phyloP scores from a whole-genome alignment of 2,329 filamentous ascomycete species.

The Orbilia brochopaga region DNA sequence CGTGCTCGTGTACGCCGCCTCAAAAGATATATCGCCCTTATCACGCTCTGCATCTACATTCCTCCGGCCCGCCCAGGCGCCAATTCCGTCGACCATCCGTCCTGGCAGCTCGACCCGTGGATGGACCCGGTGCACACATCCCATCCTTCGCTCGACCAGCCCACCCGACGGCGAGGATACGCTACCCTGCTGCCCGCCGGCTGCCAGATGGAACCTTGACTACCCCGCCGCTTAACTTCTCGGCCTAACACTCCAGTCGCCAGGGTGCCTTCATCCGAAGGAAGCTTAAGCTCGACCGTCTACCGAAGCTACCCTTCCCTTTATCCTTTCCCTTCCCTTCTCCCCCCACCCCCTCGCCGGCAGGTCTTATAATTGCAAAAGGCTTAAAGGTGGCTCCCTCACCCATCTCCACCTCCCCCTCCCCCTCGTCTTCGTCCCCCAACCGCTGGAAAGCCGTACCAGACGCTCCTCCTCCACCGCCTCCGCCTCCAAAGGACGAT shows the following conservation, averaged over 20 bases:
- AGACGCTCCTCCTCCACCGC: constrained; percentile 47
- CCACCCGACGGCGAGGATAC: constrained; percentile 37
- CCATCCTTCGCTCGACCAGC: constrained; percentile 35
- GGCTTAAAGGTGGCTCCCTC: constrained; percentile 50
- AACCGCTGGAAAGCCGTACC: constrained; percentile 50
- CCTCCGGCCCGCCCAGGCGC: background rate
- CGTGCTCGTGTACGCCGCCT: too few relatives aligned
- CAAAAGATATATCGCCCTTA: background rate
- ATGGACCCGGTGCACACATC: constrained; percentile 22
- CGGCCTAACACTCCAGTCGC: constrained; percentile 9
- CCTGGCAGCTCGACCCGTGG: constrained; percentile 18
- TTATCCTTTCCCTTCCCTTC: constrained; percentile 10
- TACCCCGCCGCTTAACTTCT: constrained; percentile 35
- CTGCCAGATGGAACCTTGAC: constrained; percentile 19
- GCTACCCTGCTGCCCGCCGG: background rate
- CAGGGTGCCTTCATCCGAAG: constrained; percentile 11
- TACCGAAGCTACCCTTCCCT: constrained; percentile 11
- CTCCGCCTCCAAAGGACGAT: constrained; percentile 48
- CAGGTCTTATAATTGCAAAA: constrained; percentile 9
- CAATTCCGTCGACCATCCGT: background rate
- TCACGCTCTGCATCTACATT: background rate
- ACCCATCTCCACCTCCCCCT: constrained; percentile 48
- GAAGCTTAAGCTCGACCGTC: constrained; percentile 3
- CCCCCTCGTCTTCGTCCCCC: constrained; percentile 45
- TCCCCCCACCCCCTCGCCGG: constrained; percentile 9